Percentiles rank a stretch among this genome's conserved stretches.
phyloP scores from a whole-genome alignment of 345 rosid species.

The Boechera retrofracta region DNA sequence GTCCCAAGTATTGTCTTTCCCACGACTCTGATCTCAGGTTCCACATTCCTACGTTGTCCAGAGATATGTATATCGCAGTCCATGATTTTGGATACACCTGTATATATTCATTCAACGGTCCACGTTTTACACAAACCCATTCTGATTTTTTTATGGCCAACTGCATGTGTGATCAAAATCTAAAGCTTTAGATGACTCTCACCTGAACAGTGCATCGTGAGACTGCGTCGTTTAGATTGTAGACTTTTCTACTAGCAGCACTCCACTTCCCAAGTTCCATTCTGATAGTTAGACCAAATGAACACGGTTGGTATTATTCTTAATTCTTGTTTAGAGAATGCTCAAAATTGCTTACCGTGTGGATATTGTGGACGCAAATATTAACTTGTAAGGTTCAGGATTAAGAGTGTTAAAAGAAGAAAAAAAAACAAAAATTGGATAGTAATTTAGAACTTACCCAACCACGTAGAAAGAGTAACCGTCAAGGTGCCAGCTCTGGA shows the following conservation, averaged over 20 bases:
- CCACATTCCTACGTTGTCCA: slow-evolving; percentile 32
- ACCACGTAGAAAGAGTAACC: slow-evolving; percentile 78
- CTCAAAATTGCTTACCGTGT: no score
- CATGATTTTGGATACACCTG: slow-evolving; percentile 32
- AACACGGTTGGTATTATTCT: background rate
- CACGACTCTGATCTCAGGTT: slow-evolving; percentile 44
- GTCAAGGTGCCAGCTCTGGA: slow-evolving; percentile 78
- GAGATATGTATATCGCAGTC: slow-evolving; percentile 16
- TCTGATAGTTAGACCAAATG: slow-evolving; percentile 42
- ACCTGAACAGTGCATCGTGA: slow-evolving; percentile 72
- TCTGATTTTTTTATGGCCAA: background rate
- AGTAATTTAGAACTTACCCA: slow-evolving; percentile 57
- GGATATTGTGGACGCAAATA: no score
- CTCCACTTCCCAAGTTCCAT: slow-evolving; percentile 90
- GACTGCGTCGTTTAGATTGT: slow-evolving; percentile 73
- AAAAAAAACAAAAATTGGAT: no score
- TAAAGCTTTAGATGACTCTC: background rate
- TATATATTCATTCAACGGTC: background rate
- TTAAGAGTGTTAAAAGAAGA: no score
- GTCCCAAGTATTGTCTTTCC: slow-evolving; percentile 90
- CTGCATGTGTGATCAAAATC: background rate
- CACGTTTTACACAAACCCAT: background rate
- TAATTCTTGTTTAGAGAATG: no score
- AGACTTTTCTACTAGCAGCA: slow-evolving; percentile 52
- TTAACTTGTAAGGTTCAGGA: no score